Evolutionary conservation across 345 rosid species (phyloP).

Genomic region (Populus pruinosa): DNA sequence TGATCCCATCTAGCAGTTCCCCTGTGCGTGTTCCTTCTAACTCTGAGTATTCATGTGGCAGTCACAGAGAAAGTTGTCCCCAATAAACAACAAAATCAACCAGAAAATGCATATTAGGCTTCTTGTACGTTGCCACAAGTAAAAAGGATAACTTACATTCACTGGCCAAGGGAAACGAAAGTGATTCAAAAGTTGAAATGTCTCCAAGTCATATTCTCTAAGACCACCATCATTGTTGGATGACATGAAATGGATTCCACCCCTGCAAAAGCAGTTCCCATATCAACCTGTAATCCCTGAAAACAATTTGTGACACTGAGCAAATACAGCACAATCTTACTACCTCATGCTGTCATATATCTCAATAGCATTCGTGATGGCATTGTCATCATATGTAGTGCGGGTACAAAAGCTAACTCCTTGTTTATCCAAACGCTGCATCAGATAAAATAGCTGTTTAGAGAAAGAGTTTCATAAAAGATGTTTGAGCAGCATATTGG

Average conservation of each 20-base stretch:
- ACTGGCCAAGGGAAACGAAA: slow-evolving; percentile 57
- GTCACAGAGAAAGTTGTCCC: background rate
- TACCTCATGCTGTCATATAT: slow-evolving; percentile 58
- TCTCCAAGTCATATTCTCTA: slow-evolving; percentile 53
- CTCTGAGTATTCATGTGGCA: background rate
- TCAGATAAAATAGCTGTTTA: background rate
- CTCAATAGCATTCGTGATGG: slow-evolving; percentile 57
- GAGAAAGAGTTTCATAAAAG: background rate
- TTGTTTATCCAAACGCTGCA: slow-evolving; percentile 45
- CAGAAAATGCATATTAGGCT: background rate
- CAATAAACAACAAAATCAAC: background rate
- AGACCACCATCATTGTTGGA: slow-evolving; percentile 52
- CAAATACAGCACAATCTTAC: background rate
- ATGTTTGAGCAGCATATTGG: background rate
- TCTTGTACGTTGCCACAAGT: background rate
- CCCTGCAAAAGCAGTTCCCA: slow-evolving; percentile 35
- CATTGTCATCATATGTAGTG: slow-evolving; percentile 54
- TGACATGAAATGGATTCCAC: slow-evolving; percentile 52
- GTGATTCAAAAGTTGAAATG: slow-evolving; percentile 48
- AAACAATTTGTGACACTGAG: background rate
- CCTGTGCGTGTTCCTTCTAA: background rate
- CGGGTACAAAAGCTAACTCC: slow-evolving; percentile 62
- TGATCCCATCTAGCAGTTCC: background rate
- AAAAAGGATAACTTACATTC: slow-evolving; percentile 37
- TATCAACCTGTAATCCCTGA: background rate